phyloP scores from a whole-genome alignment of 495 filamentous ascomycete species.

The Hyphodiscus hymeniophilus region DNA sequence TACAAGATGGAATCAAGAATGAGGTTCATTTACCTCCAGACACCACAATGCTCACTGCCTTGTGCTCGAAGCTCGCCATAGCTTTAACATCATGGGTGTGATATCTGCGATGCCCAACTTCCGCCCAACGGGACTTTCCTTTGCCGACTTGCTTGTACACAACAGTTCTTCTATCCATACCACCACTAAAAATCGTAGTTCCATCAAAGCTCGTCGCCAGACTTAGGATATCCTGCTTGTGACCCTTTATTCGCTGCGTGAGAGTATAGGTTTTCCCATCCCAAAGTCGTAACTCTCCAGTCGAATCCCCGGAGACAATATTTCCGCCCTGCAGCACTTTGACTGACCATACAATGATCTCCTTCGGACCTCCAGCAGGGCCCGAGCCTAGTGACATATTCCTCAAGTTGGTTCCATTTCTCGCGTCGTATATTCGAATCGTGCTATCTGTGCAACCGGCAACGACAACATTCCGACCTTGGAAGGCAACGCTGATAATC shows the following conservation, averaged over 20 bases:
- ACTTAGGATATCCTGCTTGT: constrained; percentile 85
- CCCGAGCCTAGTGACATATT: constrained; percentile 82
- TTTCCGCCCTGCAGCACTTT: constrained; percentile 80
- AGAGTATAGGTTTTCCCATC: constrained; percentile 86
- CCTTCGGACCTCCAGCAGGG: constrained; percentile 64
- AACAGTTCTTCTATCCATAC: constrained; percentile 81
- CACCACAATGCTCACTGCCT: constrained; percentile 73
- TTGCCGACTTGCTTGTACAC: constrained; percentile 61
- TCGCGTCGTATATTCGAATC: constrained; percentile 82
- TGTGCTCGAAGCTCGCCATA: constrained; percentile 83
- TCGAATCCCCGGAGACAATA: constrained; percentile 90
- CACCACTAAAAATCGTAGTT: constrained; percentile 77
- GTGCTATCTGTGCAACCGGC: constrained; percentile 90
- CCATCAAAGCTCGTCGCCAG: constrained; percentile 74
- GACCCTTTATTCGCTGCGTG: constrained; percentile 72
- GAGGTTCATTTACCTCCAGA: constrained; percentile 67
- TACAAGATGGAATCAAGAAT: background rate
- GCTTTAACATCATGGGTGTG: constrained; percentile 93
- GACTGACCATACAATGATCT: constrained; percentile 86
- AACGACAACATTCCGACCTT: constrained; percentile 71
- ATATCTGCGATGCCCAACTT: constrained; percentile 71
- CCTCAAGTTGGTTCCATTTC: constrained; percentile 61
- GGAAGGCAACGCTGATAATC: constrained; percentile 83
- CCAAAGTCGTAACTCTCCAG: constrained; percentile 87
- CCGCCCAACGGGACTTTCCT: constrained; percentile 63